These are phyloP conservation scores for Beta macrorhiza DNA, from an alignment of 179 eudicot species.

Conservation along the genomic window DNA sequence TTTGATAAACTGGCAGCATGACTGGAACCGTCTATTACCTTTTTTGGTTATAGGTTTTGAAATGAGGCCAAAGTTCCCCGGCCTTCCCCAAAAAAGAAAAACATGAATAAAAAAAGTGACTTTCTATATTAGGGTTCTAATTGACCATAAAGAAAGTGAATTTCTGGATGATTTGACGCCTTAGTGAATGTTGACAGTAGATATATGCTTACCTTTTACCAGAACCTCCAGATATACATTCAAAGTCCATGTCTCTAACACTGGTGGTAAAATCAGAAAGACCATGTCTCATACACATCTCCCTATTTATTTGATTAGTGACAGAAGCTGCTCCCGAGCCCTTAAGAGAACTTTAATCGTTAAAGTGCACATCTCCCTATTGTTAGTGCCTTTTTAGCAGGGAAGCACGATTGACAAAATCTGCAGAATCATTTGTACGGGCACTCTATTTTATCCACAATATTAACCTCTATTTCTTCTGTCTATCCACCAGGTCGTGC, in stretches of 20 bases:
- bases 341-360: too few relatives aligned
- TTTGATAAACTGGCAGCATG: constrained; percentile 4
- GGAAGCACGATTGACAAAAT: not conserved
- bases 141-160: not conserved
- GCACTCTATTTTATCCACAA: not conserved
- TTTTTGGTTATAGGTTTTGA: not conserved
- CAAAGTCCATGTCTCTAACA: too few relatives aligned
- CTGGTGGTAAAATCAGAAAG: too few relatives aligned
- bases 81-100: too few relatives aligned
- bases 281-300: too few relatives aligned
- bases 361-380: not conserved
- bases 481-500: not conserved
- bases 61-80: not conserved
- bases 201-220: not conserved
- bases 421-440: not conserved
- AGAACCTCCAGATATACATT: constrained; percentile 13
- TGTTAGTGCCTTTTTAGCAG: not conserved
- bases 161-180: not conserved
- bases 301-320: not conserved
- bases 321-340: not conserved
- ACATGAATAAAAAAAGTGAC: too few relatives aligned
- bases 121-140: not conserved
- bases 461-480: not conserved
- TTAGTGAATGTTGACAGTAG: not conserved
- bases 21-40: too few relatives aligned